Evolutionary conservation across 2,329 filamentous ascomycete genomes (phyloP).

Genomic region (Rosellinia necatrix): DNA sequence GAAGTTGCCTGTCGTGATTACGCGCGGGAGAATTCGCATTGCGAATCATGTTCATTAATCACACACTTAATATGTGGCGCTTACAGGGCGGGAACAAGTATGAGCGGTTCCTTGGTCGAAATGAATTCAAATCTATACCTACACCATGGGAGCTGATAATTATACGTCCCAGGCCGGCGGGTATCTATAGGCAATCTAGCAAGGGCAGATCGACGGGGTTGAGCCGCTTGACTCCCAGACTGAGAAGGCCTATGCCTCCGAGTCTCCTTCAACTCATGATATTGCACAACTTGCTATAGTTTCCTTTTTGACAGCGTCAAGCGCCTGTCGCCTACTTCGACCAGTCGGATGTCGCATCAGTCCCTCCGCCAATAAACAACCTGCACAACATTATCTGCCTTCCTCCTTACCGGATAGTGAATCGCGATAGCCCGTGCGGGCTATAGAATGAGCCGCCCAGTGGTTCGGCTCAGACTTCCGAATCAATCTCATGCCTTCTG

Average conservation of each 20-base stretch:
- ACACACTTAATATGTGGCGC: not conserved
- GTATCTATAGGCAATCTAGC: slow-evolving; percentile 17
- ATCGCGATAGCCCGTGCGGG: slow-evolving; percentile 32
- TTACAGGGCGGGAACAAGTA: not conserved
- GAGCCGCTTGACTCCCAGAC: slow-evolving; percentile 21
- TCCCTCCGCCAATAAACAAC: slow-evolving; percentile 32
- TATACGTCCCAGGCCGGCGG: slow-evolving; percentile 13
- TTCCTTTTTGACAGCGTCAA: slow-evolving; percentile 29
- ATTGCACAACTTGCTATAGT: slow-evolving; percentile 26
- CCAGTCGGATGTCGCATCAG: slow-evolving; percentile 37
- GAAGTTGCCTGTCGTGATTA: not conserved
- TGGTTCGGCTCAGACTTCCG: slow-evolving; percentile 34
- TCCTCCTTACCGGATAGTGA: slow-evolving; percentile 32
- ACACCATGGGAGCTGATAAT: not conserved
- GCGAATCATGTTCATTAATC: not conserved
- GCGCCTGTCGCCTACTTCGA: slow-evolving; percentile 38
- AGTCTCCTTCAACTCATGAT: slow-evolving; percentile 28
- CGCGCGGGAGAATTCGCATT: not conserved
- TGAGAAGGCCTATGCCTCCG: slow-evolving; percentile 29
- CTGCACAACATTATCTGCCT: slow-evolving; percentile 28
- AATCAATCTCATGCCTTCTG: slow-evolving; percentile 30
- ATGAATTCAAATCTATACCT: not conserved
- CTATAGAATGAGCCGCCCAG: slow-evolving; percentile 30
- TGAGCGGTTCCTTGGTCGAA: not conserved
- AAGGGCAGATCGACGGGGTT: slow-evolving; percentile 31